Percentiles rank a stretch among this genome's conserved stretches.
phyloP scores from a whole-genome alignment of 805 yeast genomes.

The Grigorovia jiainica region DNA sequence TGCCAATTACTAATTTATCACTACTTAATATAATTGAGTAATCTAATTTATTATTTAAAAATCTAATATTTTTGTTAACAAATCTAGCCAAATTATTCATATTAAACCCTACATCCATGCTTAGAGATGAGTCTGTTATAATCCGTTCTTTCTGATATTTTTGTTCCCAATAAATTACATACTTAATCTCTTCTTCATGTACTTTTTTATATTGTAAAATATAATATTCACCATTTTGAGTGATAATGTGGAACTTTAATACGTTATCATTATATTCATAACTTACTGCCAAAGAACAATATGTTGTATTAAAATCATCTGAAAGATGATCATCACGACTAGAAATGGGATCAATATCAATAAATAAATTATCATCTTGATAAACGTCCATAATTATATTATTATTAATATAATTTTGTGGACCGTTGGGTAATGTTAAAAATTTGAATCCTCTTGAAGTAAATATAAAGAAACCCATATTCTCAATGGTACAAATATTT shows the following conservation, averaged over 20 bases:
- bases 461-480: conserved; percentile 17
- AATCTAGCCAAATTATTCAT: no score
- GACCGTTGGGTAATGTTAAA: conserved; percentile 11
- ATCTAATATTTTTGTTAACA: no score
- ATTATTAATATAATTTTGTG: conserved; percentile 12
- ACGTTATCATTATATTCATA: background rate
- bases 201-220: conserved; percentile 1
- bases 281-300: background rate
- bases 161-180: conserved; percentile 4
- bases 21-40: background rate
- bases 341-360: background rate
- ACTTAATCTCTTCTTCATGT: conserved; percentile 6
- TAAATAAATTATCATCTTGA: conserved; percentile 2
- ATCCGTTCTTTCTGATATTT: no score
- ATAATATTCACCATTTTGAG: background rate
- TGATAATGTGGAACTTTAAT: conserved; percentile 1
- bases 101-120: no score
- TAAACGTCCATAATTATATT: conserved; percentile 3
- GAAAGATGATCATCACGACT: background rate
- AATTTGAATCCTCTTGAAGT: conserved; percentile 7
- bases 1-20: background rate
- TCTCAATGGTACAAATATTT: conserved; percentile 10
- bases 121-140: no score
- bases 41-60: background rate
- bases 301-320: background rate